Evolutionary conservation across 208 protist species (phyloP).

Genomic region (Naegleria gruberi): DNA sequence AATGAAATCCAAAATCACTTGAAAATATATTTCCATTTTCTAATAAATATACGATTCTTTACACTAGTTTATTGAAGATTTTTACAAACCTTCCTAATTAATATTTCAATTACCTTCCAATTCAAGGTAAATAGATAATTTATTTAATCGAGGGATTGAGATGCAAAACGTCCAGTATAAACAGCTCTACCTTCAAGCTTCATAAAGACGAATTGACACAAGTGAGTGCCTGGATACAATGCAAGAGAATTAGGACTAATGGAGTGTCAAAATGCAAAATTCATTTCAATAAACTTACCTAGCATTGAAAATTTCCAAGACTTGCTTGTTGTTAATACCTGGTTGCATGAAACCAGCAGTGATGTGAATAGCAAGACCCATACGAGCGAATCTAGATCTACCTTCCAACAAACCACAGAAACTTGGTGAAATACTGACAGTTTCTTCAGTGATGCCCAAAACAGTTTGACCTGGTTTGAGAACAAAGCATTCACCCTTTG

Average conservation of each 20-base stretch:
- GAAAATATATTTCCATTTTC: no score
- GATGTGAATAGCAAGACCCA: slow-evolving; percentile 48
- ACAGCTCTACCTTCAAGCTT: slow-evolving; percentile 37
- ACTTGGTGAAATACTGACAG: slow-evolving; percentile 23
- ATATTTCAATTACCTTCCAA: no score
- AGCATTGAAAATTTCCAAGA: slow-evolving; percentile 54
- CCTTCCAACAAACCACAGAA: slow-evolving; percentile 49
- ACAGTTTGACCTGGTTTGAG: slow-evolving; percentile 30
- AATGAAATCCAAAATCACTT: no score
- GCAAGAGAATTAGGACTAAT: slow-evolving; percentile 30
- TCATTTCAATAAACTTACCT: neutral
- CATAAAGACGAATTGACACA: slow-evolving; percentile 55
- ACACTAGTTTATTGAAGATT: no score
- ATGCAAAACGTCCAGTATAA: slow-evolving; percentile 40
- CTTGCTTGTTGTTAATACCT: slow-evolving; percentile 46
- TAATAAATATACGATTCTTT: no score
- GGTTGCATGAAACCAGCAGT: slow-evolving; percentile 53
- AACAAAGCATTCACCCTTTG: slow-evolving; percentile 32
- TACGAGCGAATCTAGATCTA: slow-evolving; percentile 44
- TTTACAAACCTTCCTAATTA: no score
- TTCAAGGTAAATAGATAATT: no score
- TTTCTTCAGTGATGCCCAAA: slow-evolving; percentile 47
- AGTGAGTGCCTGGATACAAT: slow-evolving; percentile 39
- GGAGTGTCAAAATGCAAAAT: neutral
- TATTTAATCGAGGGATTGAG: neutral